A percentile compares a stretch with the other conserved stretches of the same genome.
Conservation (phyloP, 2,329 filamentous ascomycete species). For the Fusarium dimerum region DNA sequence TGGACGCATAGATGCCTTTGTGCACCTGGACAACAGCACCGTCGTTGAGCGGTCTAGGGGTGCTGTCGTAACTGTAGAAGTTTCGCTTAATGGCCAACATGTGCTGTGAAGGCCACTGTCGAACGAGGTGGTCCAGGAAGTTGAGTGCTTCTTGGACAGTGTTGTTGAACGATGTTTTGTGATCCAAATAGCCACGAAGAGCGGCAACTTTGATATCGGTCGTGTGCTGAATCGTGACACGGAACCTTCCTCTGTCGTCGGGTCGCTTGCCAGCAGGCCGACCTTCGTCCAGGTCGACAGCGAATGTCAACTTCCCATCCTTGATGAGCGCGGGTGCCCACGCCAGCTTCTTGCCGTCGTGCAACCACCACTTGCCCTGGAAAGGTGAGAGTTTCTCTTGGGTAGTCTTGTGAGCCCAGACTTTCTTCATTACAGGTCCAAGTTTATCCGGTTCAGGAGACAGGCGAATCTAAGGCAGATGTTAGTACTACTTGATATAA, state of each 20-base stretch:
- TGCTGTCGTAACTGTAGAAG: slow-evolving; percentile 66
- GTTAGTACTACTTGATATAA: slow-evolving; percentile 7
- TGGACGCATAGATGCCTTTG: slow-evolving; percentile 87
- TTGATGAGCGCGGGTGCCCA: slow-evolving; percentile 60
- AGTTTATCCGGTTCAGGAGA: slow-evolving; percentile 63
- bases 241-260: slow-evolving; percentile 49
- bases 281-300: slow-evolving; percentile 74
- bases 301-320: slow-evolving; percentile 54
- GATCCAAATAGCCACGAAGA: slow-evolving; percentile 66
- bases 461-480: slow-evolving; percentile 58
- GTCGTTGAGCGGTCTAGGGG: slow-evolving; percentile 57
- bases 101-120: slow-evolving; percentile 70
- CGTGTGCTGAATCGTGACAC: slow-evolving; percentile 63
- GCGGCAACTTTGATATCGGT: slow-evolving; percentile 68
- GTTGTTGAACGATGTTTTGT: slow-evolving; percentile 61
- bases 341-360: slow-evolving; percentile 81
- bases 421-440: slow-evolving; percentile 68
- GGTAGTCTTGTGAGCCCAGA: slow-evolving; percentile 69
- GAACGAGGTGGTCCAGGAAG: slow-evolving; percentile 87
- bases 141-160: slow-evolving; percentile 78
- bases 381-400: slow-evolving; percentile 54
- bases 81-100: slow-evolving; percentile 76
- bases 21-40: slow-evolving; percentile 67
- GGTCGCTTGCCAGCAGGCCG: slow-evolving; percentile 39
- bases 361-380: slow-evolving; percentile 60